A percentile compares a stretch with the other conserved stretches of the same genome.
Conservation (phyloP, 768 basidiomycete species). For the Phylloporus sp. region DNA sequence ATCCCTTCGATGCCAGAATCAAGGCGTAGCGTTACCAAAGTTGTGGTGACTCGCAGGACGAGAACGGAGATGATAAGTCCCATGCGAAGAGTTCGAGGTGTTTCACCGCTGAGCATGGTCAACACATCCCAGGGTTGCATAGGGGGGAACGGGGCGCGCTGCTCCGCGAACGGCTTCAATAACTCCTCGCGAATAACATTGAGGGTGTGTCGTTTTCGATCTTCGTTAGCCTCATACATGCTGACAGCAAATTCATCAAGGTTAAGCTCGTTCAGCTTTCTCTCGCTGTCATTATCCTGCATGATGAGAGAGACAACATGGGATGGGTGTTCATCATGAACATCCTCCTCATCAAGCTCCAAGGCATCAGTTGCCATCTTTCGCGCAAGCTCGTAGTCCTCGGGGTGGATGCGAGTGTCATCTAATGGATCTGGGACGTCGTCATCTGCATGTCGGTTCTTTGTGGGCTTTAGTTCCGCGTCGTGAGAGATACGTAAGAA, state of each 20-base stretch:
- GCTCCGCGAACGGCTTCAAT: conserved; percentile 74
- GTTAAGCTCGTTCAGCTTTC: conserved; percentile 85
- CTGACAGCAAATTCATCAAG: conserved; percentile 95
- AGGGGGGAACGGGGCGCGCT: conserved; percentile 57
- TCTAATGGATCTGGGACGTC: conserved; percentile 87
- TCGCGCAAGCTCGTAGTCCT: conserved; percentile 95
- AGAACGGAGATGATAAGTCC: conserved; percentile 82
- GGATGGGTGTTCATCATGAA: conserved; percentile 89
- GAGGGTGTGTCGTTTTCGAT: conserved; percentile 86
- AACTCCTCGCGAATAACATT: conserved; percentile 87
- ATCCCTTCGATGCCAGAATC: conserved; percentile 91
- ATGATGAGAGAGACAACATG: conserved; percentile 84
- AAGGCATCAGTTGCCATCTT: conserved; percentile 99
- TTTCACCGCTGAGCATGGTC: conserved; percentile 96
- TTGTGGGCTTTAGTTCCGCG: conserved; percentile 53
- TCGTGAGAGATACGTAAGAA: conserved; percentile 86
- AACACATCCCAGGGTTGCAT: conserved; percentile 78
- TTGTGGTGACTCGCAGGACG: conserved; percentile 50
- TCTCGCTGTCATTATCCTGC: conserved; percentile 71
- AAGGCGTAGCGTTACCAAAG: conserved; percentile 64
- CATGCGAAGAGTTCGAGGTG: conserved; percentile 64
- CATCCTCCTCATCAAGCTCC: conserved; percentile 96
- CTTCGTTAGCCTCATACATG: conserved; percentile 76
- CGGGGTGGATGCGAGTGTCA: conserved; percentile 92
- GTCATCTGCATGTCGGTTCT: conserved; percentile 57